Conservation (phyloP, 2,329 filamentous ascomycete species). For the Pseudogymnoascus sp. region DNA sequence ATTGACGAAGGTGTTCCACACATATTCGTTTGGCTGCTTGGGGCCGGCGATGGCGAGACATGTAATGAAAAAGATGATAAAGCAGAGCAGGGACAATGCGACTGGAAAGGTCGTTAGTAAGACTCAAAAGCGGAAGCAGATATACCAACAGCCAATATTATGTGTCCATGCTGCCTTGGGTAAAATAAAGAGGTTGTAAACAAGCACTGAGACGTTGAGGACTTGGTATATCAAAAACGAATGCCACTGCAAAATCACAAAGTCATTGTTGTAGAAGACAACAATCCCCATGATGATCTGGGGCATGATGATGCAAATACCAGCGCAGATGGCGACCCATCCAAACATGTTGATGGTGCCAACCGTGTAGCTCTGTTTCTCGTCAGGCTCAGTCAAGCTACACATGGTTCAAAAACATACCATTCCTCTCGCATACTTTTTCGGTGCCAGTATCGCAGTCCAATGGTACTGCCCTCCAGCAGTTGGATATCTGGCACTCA, state of each 20-base stretch:
- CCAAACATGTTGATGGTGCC: slow-evolving; percentile 10
- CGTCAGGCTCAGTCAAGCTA: background rate
- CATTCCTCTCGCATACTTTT: slow-evolving; percentile 25
- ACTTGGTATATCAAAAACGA: slow-evolving; percentile 12
- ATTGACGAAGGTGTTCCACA: slow-evolving; percentile 33
- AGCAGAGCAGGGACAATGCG: slow-evolving; percentile 5
- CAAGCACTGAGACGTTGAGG: background rate
- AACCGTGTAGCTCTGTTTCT: background rate
- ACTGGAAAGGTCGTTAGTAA: background rate
- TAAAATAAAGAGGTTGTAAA: slow-evolving; percentile 11
- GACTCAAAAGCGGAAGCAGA: background rate
- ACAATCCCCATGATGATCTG: slow-evolving; percentile 5
- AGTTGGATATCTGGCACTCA: slow-evolving; percentile 8
- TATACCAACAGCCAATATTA: slow-evolving; percentile 14
- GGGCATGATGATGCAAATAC: slow-evolving; percentile 6
- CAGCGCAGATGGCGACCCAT: slow-evolving; percentile 1
- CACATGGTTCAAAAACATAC: background rate
- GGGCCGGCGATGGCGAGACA: background rate
- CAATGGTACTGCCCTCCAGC: slow-evolving; percentile 54
- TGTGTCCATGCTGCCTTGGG: slow-evolving; percentile 10
- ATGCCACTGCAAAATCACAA: slow-evolving; percentile 1
- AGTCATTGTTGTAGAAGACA: slow-evolving; percentile 2
- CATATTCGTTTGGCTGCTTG: slow-evolving; percentile 10
- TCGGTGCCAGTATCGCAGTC: slow-evolving; percentile 48
- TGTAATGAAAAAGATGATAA: slow-evolving; percentile 2